phyloP scores from a whole-genome alignment of 345 rosid species.

The Arabis hirsuta region DNA sequence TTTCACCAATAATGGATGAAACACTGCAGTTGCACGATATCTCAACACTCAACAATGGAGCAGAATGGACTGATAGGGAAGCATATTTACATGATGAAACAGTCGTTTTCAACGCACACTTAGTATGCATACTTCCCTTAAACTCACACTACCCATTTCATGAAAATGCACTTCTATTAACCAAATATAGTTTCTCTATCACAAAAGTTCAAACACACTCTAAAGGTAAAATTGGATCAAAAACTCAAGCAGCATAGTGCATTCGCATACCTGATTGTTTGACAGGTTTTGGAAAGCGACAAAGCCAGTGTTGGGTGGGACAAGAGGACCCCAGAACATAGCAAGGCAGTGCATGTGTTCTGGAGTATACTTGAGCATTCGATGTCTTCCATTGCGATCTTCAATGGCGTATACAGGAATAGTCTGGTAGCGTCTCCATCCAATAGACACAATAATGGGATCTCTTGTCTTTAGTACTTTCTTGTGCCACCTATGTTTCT shows the following conservation, averaged over 20 bases:
- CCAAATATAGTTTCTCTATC: conserved; percentile 15
- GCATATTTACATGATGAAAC: conserved; percentile 8
- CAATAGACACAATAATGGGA: conserved; percentile 86
- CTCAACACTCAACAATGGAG: conserved; percentile 6
- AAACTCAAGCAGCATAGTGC: conserved; percentile 22
- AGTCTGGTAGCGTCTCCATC: conserved; percentile 97
- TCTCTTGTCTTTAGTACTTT: conserved; percentile 88
- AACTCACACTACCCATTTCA: conserved; percentile 25
- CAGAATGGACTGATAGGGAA: background rate
- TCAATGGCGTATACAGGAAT: conserved; percentile 83
- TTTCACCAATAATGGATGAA: conserved; percentile 26
- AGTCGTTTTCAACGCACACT: background rate
- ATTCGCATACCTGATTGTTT: conserved; percentile 66
- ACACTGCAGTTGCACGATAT: background rate
- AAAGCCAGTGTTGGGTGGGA: conserved; percentile 88
- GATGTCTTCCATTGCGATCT: conserved; percentile 84
- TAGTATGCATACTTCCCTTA: background rate
- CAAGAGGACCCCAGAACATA: conserved; percentile 97
- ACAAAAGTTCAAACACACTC: conserved; percentile 27
- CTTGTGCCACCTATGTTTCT: conserved; percentile 92
- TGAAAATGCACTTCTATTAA: conserved; percentile 18
- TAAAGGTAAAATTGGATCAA: background rate
- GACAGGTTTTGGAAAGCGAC: conserved; percentile 85
- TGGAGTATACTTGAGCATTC: conserved; percentile 96
- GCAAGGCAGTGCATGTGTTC: conserved; percentile 97